Conservation (phyloP, 108 stramenopile species). For the Skeletonema menzelii region DNA sequence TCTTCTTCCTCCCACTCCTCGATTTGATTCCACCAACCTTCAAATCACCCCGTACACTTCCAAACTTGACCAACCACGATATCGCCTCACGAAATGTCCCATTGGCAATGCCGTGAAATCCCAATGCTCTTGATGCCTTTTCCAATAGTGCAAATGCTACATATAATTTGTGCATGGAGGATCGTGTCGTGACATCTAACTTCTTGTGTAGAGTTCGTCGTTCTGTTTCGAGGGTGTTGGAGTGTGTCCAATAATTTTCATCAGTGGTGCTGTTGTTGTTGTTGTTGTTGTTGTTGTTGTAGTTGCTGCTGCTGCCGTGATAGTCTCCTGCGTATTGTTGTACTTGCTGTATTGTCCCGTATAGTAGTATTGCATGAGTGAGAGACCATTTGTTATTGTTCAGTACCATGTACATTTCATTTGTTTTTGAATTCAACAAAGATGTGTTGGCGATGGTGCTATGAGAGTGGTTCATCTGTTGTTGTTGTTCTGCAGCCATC, state of each 20-base stretch:
- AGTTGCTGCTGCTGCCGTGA: conserved; percentile 10
- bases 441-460: background rate
- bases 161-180: conserved; percentile 23
- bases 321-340: background rate
- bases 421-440: background rate
- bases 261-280: background rate
- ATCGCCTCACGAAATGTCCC: conserved; percentile 6
- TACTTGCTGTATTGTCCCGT: conserved; percentile 33
- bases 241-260: conserved; percentile 14
- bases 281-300: background rate
- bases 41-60: conserved; percentile 9
- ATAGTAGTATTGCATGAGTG: conserved; percentile 20
- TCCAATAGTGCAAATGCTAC: conserved; percentile 23
- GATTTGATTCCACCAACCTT: conserved; percentile 25
- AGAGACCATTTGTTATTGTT: conserved; percentile 30
- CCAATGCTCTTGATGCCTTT: conserved; percentile 6
- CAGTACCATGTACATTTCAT: conserved; percentile 1
- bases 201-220: background rate
- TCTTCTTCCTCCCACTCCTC: background rate
- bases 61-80: conserved; percentile 26
- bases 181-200: conserved; percentile 11
- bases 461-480: background rate
- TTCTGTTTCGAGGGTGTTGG: conserved; percentile 13
- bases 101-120: conserved; percentile 4
- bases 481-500: background rate